Conservation (phyloP, 192 early-diverging fungal species). For the Coemansia aciculifera region DNA sequence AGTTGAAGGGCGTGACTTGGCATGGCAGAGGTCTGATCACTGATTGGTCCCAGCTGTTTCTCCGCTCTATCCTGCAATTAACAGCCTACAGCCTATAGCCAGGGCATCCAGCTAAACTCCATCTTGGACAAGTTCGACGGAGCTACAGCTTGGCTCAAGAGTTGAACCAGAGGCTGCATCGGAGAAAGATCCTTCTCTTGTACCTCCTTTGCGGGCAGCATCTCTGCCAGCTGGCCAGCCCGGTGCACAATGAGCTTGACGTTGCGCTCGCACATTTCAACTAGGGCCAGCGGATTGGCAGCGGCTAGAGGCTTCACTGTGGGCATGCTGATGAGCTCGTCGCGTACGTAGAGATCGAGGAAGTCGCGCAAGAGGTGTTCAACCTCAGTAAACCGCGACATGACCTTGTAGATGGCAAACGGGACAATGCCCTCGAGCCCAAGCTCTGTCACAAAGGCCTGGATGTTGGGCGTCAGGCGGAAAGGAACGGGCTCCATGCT, state of each 20-base stretch:
- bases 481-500: slow-evolving; percentile 92
- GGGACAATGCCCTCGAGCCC: slow-evolving; percentile 94
- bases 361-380: slow-evolving; percentile 92
- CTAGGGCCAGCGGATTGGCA: slow-evolving; percentile 34
- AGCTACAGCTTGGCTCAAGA: slow-evolving; percentile 88
- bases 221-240: slow-evolving; percentile 40
- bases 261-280: slow-evolving; percentile 56
- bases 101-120: slow-evolving; percentile 93
- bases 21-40: background rate
- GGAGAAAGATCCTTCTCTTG: slow-evolving; percentile 47
- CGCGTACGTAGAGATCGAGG: slow-evolving; percentile 89
- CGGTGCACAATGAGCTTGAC: slow-evolving; percentile 43
- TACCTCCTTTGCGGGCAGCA: slow-evolving; percentile 40
- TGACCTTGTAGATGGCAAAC: slow-evolving; percentile 80
- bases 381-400: slow-evolving; percentile 76
- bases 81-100: slow-evolving; percentile 71
- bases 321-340: slow-evolving; percentile 83
- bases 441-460: slow-evolving; percentile 89
- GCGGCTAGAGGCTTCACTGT: slow-evolving; percentile 59
- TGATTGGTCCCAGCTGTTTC: background rate
- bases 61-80: background rate
- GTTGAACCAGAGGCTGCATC: slow-evolving; percentile 83
- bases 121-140: slow-evolving; percentile 92
- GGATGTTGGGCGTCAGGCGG: slow-evolving; percentile 96
- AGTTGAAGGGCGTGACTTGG: background rate